These are phyloP conservation scores for Astraeus odoratus DNA, from an alignment of 768 basidiomycete species.

Conservation along the genomic window DNA sequence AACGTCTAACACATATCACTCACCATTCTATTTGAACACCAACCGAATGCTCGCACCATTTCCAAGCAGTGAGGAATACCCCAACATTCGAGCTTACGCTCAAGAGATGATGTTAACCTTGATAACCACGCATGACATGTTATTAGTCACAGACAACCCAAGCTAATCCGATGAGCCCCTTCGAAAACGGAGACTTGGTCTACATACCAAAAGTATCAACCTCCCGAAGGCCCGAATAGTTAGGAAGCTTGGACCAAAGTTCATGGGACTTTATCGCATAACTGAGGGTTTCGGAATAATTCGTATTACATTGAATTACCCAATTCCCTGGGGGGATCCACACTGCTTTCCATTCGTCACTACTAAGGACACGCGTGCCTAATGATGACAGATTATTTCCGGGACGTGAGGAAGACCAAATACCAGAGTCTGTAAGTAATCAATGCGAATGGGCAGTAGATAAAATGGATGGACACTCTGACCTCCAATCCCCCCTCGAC, in stretches of 20 bases:
- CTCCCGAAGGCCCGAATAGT: slow-evolving; percentile 23
- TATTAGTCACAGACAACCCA: too few relatives aligned
- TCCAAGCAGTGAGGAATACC: slow-evolving; percentile 13
- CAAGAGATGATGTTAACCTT: slow-evolving; percentile 13
- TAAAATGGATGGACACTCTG: not conserved
- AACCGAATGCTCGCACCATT: slow-evolving; percentile 24
- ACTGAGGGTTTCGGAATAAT: too few relatives aligned
- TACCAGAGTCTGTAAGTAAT: not conserved
- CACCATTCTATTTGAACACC: slow-evolving; percentile 30
- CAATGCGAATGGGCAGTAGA: not conserved
- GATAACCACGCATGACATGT: too few relatives aligned
- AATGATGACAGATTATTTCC: slow-evolving; percentile 15
- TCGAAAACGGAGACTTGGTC: slow-evolving; percentile 20
- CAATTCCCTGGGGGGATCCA: not conserved
- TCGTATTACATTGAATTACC: not conserved
- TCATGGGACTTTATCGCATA: slow-evolving; percentile 24
- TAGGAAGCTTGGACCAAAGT: slow-evolving; percentile 30
- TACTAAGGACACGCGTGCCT: slow-evolving; percentile 17
- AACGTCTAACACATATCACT: slow-evolving; percentile 11
- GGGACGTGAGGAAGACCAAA: not conserved
- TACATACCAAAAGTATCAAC: slow-evolving; percentile 22
- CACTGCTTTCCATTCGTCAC: slow-evolving; percentile 26
- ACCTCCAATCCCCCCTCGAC: slow-evolving; percentile 14
- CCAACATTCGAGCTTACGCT: slow-evolving; percentile 18
- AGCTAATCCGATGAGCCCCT: slow-evolving; percentile 16